Evolutionary conservation across 495 filamentous ascomycete species (phyloP), one percentile per base, ranked within the genome.

Genomic region (Penicillium roqueforti): DNA sequence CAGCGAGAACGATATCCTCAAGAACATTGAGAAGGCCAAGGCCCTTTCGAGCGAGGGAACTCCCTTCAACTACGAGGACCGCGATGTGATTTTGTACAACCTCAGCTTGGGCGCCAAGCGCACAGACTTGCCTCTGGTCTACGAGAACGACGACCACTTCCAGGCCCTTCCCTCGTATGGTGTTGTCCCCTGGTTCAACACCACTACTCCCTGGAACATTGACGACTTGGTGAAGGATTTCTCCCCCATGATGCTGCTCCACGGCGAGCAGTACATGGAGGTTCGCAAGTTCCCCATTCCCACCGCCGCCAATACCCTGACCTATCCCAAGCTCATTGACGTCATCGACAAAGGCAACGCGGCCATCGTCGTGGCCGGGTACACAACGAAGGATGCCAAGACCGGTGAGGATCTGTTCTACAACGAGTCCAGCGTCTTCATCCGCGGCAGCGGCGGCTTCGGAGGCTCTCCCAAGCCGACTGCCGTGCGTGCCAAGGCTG

Each of bases 261-360:
- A 98, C 79, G 93, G 93, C 63, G 93, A 98, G 76, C 93, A 98
- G 75, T 98, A 92, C 80, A 89, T 97, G 59, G 95, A 97, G 71
- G 82, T 98, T 68, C 86, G 86, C 68, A 89, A 92, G 71, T 96
- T 83, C 77, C 93, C 95, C 44, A 91, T 98, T 70, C 93, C 95
- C 28, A 97, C 93, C 46, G 79, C 84, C 43, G 90, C 81, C 43
- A 87, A 83, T 36, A 86, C 95, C 34, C 70, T 91, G 66, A 91
- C 87, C 57, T 87, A 86, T 73, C 87, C 86, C 48, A 87, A 87
- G 69, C 87, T 98, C 55, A 81, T 98, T 54, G 93, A 98, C 65
- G 92, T 97, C 7, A 80, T 95, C 16, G 93, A 98, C 72, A 97
- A 97, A 80, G 91, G 95, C 65, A 86, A 84, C 62, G 93, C 93